Conservation (phyloP, 2,329 filamentous ascomycete species). For the Esteya vermicola region DNA sequence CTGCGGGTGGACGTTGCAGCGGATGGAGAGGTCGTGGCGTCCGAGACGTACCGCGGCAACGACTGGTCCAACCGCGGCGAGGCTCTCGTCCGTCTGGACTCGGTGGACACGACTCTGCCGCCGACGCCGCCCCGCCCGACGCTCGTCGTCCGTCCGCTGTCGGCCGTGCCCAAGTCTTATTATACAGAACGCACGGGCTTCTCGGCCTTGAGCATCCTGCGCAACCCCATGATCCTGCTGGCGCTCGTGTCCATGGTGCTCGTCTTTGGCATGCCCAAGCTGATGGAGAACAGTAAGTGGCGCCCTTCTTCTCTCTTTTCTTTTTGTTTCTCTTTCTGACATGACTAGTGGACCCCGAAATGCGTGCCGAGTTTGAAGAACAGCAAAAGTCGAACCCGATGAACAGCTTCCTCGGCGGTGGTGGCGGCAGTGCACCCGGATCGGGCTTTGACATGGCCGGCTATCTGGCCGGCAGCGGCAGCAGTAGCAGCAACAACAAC, state of each 20-base stretch:
- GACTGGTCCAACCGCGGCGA: conserved; percentile 82
- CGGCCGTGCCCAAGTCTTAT: conserved; percentile 53
- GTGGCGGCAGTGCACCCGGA: conserved; percentile 25
- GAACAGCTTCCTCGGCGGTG: conserved; percentile 36
- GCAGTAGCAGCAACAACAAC: conserved; percentile 12
- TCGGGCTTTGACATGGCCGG: conserved; percentile 46
- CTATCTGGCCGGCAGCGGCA: conserved; percentile 41
- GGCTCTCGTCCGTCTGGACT: conserved; percentile 28
- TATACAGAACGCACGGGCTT: conserved; percentile 65
- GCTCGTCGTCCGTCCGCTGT: conserved; percentile 43
- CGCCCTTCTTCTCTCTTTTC: not conserved
- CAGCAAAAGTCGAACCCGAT: conserved; percentile 67
- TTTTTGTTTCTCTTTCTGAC: not conserved
- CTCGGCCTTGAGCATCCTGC: conserved; percentile 67
- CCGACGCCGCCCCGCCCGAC: conserved; percentile 1
- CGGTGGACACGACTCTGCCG: conserved; percentile 14
- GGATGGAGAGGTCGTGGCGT: conserved; percentile 35
- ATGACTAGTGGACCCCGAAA: conserved; percentile 80
- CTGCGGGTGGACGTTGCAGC: conserved; percentile 54
- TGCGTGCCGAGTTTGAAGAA: conserved; percentile 82
- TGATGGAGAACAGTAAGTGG: conserved; percentile 84
- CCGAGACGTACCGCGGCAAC: conserved; percentile 80
- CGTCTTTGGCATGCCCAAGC: conserved; percentile 85
- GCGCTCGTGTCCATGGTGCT: conserved; percentile 68
- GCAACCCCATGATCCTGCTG: conserved; percentile 95